These are phyloP conservation scores for Discostella stelligeroides DNA, from an alignment of 108 stramenopile genomes.

Conservation along the genomic window DNA sequence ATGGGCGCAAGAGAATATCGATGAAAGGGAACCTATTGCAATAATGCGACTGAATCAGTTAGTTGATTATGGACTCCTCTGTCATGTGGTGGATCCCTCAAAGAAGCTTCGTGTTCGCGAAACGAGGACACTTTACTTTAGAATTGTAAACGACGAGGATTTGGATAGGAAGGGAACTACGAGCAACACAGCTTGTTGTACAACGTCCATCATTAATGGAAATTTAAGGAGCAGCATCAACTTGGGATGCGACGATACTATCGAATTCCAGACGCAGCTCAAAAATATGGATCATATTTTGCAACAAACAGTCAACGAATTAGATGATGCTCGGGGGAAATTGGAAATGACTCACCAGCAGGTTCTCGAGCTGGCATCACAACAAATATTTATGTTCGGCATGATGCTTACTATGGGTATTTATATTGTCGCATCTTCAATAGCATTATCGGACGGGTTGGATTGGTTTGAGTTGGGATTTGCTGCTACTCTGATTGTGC, in stretches of 20 bases:
- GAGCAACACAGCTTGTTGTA: neutral
- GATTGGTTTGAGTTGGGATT: slow-evolving; percentile 18
- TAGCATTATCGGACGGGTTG: slow-evolving; percentile 8
- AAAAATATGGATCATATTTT: slow-evolving; percentile 40
- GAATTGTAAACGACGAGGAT: slow-evolving; percentile 25
- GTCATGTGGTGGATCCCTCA: slow-evolving; percentile 40
- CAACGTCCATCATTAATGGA: neutral
- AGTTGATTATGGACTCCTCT: slow-evolving; percentile 31
- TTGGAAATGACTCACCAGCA: slow-evolving; percentile 43
- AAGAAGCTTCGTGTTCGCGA: slow-evolving; percentile 40
- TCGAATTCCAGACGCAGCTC: slow-evolving; percentile 24
- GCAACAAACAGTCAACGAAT: slow-evolving; percentile 38
- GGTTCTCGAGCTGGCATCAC: slow-evolving; percentile 26
- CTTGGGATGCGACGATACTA: neutral
- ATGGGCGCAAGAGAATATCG: slow-evolving; percentile 30
- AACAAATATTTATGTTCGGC: slow-evolving; percentile 27
- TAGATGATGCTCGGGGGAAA: slow-evolving; percentile 36
- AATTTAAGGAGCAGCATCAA: neutral
- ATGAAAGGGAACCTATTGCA: slow-evolving; percentile 20
- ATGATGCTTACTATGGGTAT: slow-evolving; percentile 22
- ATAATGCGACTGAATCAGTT: slow-evolving; percentile 39
- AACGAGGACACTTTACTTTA: slow-evolving; percentile 40
- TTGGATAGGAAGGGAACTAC: slow-evolving; percentile 6
- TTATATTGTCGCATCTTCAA: slow-evolving; percentile 8
- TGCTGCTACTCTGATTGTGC: slow-evolving; percentile 6